phyloP scores from a whole-genome alignment of 148 eudicot genomes.

The Limonium bicolor region DNA sequence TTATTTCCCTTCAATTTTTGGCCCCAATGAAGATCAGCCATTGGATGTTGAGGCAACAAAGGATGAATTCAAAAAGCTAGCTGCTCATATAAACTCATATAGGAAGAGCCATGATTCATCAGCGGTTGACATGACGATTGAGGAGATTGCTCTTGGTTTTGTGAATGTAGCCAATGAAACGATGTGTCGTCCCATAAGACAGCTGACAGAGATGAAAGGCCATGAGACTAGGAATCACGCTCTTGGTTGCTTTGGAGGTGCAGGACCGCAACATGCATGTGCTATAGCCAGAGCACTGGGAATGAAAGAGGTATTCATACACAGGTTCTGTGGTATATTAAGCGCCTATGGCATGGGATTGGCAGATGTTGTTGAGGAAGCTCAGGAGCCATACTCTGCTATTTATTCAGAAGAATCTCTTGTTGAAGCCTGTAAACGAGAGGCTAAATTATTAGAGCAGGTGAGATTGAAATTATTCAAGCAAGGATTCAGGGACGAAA shows the following conservation, averaged over 20 bases:
- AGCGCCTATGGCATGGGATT: conserved; percentile 99
- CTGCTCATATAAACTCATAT: conserved; percentile 58
- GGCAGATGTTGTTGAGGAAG: conserved; percentile 95
- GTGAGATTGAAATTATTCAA: conserved; percentile 55
- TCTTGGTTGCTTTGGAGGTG: conserved; percentile 99
- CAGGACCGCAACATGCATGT: conserved; percentile 99
- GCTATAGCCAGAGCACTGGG: conserved; percentile 95
- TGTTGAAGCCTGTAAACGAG: conserved; percentile 57
- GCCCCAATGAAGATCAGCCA: conserved; percentile 90
- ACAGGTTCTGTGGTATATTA: conserved; percentile 90
- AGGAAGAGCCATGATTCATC: conserved; percentile 64
- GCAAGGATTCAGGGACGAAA: conserved; percentile 69
- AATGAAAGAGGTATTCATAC: conserved; percentile 86
- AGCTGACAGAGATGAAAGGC: conserved; percentile 98
- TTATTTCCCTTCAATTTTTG: conserved; percentile 86
- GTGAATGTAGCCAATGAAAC: conserved; percentile 96
- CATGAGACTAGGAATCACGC: conserved; percentile 91
- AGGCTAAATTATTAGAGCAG: conserved; percentile 38
- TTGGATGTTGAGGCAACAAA: conserved; percentile 61
- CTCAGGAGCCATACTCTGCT: conserved; percentile 82
- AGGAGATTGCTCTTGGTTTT: conserved; percentile 91
- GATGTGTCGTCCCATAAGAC: conserved; percentile 97
- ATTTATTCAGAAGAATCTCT: conserved; percentile 56
- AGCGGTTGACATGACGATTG: conserved; percentile 74
- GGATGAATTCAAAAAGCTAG: conserved; percentile 70